Base-by-base conservation (phyloP, 2,329 filamentous ascomycete species). In the Pseudogymnoascus sp. region DNA sequence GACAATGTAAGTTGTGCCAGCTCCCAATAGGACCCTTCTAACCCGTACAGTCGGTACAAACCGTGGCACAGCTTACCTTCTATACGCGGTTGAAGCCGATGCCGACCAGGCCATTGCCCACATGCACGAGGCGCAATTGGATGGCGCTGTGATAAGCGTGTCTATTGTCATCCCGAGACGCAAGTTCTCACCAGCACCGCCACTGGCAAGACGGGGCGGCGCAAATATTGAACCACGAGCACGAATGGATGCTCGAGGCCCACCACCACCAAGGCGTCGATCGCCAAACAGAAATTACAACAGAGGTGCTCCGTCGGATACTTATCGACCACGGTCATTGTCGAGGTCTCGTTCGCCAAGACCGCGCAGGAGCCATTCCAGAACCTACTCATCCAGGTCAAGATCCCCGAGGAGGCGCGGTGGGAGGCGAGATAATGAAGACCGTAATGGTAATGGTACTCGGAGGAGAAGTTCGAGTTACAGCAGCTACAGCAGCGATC, bases 61-160 rank as follows among this genome's bases (percentile, higher is more conserved):
- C 72, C 88, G 93, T 63, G 93, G 94, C 56, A 96, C 91, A 28
- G 94, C 93, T 33, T 97, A 97, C 74, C 92, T 97, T 66, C 81
- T 96, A 44, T 99, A 89, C 76, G 80, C 85, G 62, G 82, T 88
- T 67, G 84, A 92, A 67, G 80, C 84, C 60, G 89, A 93, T 67
- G 93, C 94, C 23, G 91, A 97, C 76, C 81, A 86, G 12, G 94
- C 94, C 28, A 95, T 97, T 69, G 86, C 92, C 16, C 90, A 96
- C 73, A 97, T 99, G 94, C 94, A 99, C 75, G 94, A 99, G 77
- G 91, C 90, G n/a, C 90, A 96, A 72, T 70, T 74, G 37, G 73
- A 74, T 61, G 73, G 73, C 31, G 68, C 71, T 4, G 61, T 70
- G 4, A 73, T 74, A 63, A 74, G 71, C 61, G 73, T 74, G 14